These are phyloP conservation scores for Backusella mclennaniae DNA, from an alignment of 192 early-diverging fungal species.

Conservation along the genomic window DNA sequence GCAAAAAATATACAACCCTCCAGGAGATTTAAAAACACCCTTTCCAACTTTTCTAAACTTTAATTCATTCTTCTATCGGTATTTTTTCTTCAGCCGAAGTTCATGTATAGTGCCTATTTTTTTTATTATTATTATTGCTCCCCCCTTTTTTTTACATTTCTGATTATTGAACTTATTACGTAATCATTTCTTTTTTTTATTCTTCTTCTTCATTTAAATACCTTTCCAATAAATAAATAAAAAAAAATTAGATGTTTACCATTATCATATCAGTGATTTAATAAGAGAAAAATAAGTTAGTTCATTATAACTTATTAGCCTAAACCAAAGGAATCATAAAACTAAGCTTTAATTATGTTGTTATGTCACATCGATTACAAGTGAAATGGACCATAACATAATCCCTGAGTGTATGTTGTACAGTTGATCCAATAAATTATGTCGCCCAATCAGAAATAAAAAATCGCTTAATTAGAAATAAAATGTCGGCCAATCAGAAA, in stretches of 20 bases:
- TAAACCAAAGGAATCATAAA: no score
- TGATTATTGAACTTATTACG: not conserved
- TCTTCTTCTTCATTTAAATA: not conserved
- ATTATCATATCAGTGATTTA: not conserved
- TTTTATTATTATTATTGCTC: not conserved
- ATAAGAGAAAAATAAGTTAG: no score
- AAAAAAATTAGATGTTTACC: not conserved
- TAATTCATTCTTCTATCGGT: constrained; percentile 9
- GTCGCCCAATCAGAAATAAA: no score
- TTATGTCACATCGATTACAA: no score
- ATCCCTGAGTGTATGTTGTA: no score
- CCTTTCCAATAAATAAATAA: not conserved
- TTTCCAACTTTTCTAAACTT: not conserved
- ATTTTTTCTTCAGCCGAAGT: constrained; percentile 14
- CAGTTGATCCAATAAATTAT: no score
- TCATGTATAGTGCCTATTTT: constrained; percentile 12
- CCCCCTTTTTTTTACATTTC: not conserved
- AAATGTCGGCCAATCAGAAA: no score
- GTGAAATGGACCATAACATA: no score
- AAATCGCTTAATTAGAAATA: no score
- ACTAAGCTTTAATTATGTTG: no score
- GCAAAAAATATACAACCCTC: not conserved
- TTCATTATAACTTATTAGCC: no score
- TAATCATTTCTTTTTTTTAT: not conserved
- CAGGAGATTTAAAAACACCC: constrained; percentile 5